phyloP scores from a whole-genome alignment of 345 rosid species.

The Camelina laxa region DNA sequence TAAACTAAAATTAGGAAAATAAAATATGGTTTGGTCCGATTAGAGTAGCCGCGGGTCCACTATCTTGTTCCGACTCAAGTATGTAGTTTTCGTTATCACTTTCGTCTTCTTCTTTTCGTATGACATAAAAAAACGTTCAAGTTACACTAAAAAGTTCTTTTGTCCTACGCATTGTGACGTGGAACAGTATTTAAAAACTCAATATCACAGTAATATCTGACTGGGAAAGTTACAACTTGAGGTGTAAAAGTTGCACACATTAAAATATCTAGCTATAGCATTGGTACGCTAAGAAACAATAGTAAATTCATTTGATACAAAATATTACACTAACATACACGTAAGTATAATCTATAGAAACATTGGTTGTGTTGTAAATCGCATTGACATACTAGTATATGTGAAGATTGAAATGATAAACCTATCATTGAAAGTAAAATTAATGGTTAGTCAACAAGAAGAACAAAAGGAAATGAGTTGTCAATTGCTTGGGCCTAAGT shows the following conservation, averaged over 20 bases:
- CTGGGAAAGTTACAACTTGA: slow-evolving; percentile 13
- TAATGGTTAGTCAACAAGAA: not conserved
- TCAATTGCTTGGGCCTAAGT: slow-evolving; percentile 20
- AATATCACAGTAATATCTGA: slow-evolving; percentile 32
- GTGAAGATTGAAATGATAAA: not conserved
- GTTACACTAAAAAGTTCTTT: slow-evolving; percentile 31
- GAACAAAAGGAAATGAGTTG: slow-evolving; percentile 6
- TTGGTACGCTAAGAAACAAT: not conserved
- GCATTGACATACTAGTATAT: not conserved
- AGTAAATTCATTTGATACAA: not conserved
- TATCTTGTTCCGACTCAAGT: slow-evolving; percentile 31
- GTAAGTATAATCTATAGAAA: not conserved
- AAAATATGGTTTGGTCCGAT: slow-evolving; percentile 24
- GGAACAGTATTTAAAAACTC: slow-evolving; percentile 23
- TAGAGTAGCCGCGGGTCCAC: slow-evolving; percentile 37
- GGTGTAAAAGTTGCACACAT: slow-evolving; percentile 21
- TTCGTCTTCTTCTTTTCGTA: slow-evolving; percentile 26
- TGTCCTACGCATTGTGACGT: slow-evolving; percentile 46
- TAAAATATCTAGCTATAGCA: slow-evolving; percentile 4
- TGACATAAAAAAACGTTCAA: slow-evolving; percentile 35
- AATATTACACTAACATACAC: not conserved
- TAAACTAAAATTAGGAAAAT: not conserved
- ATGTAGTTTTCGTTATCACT: slow-evolving; percentile 31
- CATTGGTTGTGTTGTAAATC: not conserved
- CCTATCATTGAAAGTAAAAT: not conserved